Conservation (phyloP, 352 stramenopile species). For the Pythium sukuiense region DNA sequence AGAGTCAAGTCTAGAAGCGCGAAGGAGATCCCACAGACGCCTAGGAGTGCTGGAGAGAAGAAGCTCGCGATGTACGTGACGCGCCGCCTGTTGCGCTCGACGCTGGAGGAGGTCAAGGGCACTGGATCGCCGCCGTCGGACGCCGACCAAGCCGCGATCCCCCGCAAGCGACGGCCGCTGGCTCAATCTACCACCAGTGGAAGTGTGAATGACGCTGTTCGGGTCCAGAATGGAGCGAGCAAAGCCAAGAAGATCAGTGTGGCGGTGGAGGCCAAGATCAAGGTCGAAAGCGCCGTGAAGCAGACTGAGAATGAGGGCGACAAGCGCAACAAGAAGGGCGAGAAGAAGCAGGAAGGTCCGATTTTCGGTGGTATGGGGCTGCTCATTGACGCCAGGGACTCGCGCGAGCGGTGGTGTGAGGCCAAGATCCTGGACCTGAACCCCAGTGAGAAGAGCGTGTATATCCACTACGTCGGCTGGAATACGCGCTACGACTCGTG, state of each 20-base stretch:
- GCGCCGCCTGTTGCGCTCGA: constrained; percentile 57
- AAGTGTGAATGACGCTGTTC: constrained; percentile 1
- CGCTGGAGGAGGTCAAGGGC: constrained; percentile 31
- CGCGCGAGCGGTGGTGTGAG: constrained; percentile 56
- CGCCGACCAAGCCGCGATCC: constrained; percentile 1
- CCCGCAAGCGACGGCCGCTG: constrained; percentile 20
- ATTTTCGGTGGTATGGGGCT: constrained; percentile 37
- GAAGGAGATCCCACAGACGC: neutral
- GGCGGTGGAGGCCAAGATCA: neutral
- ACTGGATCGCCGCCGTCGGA: neutral
- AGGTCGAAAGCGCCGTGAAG: neutral
- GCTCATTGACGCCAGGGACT: constrained; percentile 61
- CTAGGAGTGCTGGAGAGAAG: neutral
- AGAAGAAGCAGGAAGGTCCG: neutral
- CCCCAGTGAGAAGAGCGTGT: constrained; percentile 33
- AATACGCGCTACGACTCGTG: constrained; percentile 74
- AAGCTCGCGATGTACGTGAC: constrained; percentile 58
- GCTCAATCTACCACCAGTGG: constrained; percentile 4
- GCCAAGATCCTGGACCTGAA: constrained; percentile 60
- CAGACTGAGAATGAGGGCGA: constrained; percentile 10
- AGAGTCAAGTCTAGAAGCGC: neutral
- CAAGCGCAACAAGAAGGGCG: constrained; percentile 33
- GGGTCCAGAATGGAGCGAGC: neutral
- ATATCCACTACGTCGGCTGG: constrained; percentile 79
- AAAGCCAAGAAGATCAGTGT: constrained; percentile 6